These are phyloP conservation scores for Mycena sp. DNA, from an alignment of 1,284 basidiomycete species.

Conservation along the genomic window DNA sequence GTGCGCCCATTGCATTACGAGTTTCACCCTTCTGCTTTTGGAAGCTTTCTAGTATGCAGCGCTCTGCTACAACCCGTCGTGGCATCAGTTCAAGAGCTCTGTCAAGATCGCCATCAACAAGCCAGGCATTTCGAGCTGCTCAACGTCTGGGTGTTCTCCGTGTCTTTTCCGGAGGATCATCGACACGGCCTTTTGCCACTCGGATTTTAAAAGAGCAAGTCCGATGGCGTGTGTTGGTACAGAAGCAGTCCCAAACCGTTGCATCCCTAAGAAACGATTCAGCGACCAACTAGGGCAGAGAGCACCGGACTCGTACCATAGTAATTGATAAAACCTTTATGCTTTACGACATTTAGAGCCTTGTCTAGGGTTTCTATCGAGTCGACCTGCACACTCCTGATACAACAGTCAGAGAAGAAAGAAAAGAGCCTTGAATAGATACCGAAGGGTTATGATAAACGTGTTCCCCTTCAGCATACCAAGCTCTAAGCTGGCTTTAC, in stretches of 20 bases:
- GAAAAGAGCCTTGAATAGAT: constrained; percentile 33
- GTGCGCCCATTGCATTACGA: constrained; percentile 85
- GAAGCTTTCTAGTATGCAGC: constrained; percentile 91
- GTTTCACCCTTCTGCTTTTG: constrained; percentile 82
- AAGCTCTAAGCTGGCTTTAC: constrained; percentile 84
- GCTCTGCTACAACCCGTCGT: constrained; percentile 90
- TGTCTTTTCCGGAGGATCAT: constrained; percentile 84
- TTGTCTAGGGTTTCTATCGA: constrained; percentile 76
- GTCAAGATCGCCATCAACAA: constrained; percentile 79
- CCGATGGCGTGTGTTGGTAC: constrained; percentile 97
- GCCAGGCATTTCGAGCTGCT: constrained; percentile 85
- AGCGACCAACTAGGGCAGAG: neutral
- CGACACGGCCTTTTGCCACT: constrained; percentile 91
- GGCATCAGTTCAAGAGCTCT: constrained; percentile 88
- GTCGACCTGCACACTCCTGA: constrained; percentile 84
- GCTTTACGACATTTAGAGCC: constrained; percentile 84
- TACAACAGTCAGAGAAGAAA: constrained; percentile 11
- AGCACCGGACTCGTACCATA: constrained; percentile 70
- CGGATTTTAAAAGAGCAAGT: constrained; percentile 85
- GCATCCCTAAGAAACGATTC: constrained; percentile 79
- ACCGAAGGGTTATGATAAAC: constrained; percentile 95
- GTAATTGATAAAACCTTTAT: constrained; percentile 94
- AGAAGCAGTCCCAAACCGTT: constrained; percentile 96
- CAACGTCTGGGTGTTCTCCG: constrained; percentile 91
- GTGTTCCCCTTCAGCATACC: constrained; percentile 97